These are phyloP conservation scores for Mollisia scopiformis DNA, from an alignment of 2,329 filamentous ascomycete genomes.

Conservation along the genomic window DNA sequence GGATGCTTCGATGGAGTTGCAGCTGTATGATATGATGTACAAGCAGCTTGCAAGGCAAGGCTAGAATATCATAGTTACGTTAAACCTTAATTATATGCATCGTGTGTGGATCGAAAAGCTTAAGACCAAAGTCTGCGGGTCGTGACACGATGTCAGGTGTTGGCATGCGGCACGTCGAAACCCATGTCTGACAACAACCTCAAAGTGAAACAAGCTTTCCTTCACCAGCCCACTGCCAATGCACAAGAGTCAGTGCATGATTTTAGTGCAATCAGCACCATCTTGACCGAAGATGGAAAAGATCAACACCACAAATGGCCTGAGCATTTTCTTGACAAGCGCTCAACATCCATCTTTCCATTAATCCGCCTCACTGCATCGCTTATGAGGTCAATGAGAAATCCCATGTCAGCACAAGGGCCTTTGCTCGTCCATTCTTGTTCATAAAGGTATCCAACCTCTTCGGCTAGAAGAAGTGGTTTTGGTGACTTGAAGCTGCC, in stretches of 20 bases:
- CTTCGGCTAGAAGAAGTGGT: background rate
- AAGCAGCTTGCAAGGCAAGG: slow-evolving; percentile 7
- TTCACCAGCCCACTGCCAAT: background rate
- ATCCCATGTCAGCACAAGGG: too few species aligned
- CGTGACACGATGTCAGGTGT: background rate
- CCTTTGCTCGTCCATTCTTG: too few species aligned
- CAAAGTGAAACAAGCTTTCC: background rate
- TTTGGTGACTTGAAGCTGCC: too few species aligned
- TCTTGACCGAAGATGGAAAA: background rate
- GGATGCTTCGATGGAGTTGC: slow-evolving; percentile 33
- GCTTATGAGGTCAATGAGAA: too few species aligned
- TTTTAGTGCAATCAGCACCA: background rate
- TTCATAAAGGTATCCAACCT: background rate
- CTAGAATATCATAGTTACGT: background rate
- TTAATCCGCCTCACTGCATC: too few species aligned
- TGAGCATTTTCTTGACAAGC: background rate
- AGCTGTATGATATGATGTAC: slow-evolving; percentile 24
- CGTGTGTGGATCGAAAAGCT: background rate
- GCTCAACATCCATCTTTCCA: too few species aligned
- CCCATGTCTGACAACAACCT: background rate
- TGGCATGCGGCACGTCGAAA: background rate
- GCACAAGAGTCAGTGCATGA: background rate
- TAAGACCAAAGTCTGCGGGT: background rate
- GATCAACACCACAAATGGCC: background rate
- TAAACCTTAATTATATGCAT: too few species aligned